Conservation (phyloP, 2,329 filamentous ascomycete species). For the Diaporthe sp. region DNA sequence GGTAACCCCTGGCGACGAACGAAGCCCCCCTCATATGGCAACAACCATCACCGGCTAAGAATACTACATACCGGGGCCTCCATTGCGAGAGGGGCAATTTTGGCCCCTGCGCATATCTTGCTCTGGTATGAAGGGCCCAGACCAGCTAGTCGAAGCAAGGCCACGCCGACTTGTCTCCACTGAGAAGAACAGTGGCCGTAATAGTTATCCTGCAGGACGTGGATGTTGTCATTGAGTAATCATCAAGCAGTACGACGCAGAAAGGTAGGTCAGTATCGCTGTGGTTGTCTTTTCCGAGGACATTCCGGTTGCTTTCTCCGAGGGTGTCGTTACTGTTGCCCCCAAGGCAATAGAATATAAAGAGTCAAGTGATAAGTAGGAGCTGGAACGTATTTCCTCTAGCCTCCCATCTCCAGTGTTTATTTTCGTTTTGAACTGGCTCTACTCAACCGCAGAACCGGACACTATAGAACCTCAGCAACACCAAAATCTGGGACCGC, state of each 20-base stretch:
- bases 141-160: constrained; percentile 8
- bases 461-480: not conserved
- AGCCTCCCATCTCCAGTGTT: not conserved
- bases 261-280: not conserved
- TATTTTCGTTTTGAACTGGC: not conserved
- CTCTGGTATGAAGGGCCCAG: constrained; percentile 3
- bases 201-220: constrained; percentile 12
- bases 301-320: not conserved
- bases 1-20: not conserved
- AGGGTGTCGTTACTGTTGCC: not conserved
- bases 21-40: not conserved
- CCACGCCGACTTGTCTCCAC: constrained; percentile 1
- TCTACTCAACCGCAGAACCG: not conserved
- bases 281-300: not conserved
- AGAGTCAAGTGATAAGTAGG: not conserved
- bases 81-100: not conserved
- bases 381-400: not conserved
- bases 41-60: not conserved
- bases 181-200: not conserved
- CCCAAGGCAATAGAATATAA: not conserved
- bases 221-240: not conserved
- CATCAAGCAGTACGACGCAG: not conserved
- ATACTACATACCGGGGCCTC: not conserved
- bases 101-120: not conserved
- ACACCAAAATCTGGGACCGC: not conserved